phyloP scores from a whole-genome alignment of 208 protist species.

The Trypanosoma cruzi region DNA sequence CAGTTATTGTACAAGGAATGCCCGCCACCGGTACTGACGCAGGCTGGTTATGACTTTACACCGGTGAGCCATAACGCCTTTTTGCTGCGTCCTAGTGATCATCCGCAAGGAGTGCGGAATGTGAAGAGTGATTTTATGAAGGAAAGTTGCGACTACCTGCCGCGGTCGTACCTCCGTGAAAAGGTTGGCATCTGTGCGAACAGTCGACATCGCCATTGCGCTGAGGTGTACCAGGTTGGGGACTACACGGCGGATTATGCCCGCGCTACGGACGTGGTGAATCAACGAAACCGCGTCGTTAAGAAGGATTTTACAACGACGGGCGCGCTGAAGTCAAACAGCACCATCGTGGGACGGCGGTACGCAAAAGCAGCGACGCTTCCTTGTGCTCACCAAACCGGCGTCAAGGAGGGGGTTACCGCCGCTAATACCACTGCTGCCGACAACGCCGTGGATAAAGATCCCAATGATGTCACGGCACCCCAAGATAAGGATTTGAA shows the following conservation, averaged over 20 bases:
- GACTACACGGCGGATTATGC: slow-evolving; percentile 88
- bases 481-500: neutral
- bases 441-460: neutral
- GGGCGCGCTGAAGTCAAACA: slow-evolving; percentile 61
- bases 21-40: slow-evolving; percentile 72
- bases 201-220: slow-evolving; percentile 85
- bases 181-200: slow-evolving; percentile 29
- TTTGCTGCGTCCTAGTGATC: slow-evolving; percentile 61
- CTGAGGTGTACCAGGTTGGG: slow-evolving; percentile 85
- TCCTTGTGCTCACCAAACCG: slow-evolving; percentile 31
- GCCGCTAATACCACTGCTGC: neutral
- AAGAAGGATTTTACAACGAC: slow-evolving; percentile 57
- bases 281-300: slow-evolving; percentile 72
- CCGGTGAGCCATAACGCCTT: slow-evolving; percentile 80
- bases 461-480: neutral
- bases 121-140: slow-evolving; percentile 81
- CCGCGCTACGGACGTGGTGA: slow-evolving; percentile 40
- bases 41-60: slow-evolving; percentile 88
- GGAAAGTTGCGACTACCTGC: slow-evolving; percentile 71
- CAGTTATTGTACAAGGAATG: slow-evolving; percentile 77
- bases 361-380: slow-evolving; percentile 64
- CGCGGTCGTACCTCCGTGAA: slow-evolving; percentile 71
- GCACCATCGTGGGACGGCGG: slow-evolving; percentile 68
- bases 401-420: neutral
- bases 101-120: slow-evolving; percentile 57